Base-by-base conservation (phyloP, 768 basidiomycete species). In the Pilatotrama ljubarskyi region DNA sequence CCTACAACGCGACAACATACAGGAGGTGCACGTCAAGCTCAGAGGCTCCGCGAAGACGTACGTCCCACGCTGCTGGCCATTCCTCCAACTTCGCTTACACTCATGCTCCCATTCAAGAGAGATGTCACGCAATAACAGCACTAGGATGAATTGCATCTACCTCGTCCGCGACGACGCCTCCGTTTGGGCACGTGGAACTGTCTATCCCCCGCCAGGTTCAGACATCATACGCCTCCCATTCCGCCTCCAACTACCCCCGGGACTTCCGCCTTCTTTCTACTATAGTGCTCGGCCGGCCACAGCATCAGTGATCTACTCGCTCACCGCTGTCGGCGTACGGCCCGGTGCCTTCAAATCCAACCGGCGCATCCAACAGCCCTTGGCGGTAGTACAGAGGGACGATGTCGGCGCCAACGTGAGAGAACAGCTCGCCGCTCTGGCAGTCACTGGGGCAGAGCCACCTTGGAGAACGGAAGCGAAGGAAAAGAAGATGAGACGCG, bases 11-110 rank as follows among this genome's bases (percentile, higher is more conserved):
- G 64, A 60, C 3, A 57, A 62, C 26, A 42, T 61, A 14, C 51
- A 61, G 35, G 59, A 65, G 22, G 64, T 68, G 1, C 60, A 60
- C 14, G 32, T 68, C 22, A 65, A 64, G 36, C 57, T 68, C 22
- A 41, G 55, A 13, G 66, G 66, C 9, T 24, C 15, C 11, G 55
- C 55, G 5, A 14, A 32, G 3, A 65, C 62, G 66, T 65, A 57
- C n/a, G 64, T 47, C 15, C 29, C 26, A 26, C 36, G 10, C 46
- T 22, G 3, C 50, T 37, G 3, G 13, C 18, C 44, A 20, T 29
- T 29, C 4, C 52, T 32, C 7, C 14, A 10, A 32, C 36, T 8
- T 5, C 11, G 20, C 49, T 37, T 1, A 51, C n/a, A 37, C 18
- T 20, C 36, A 20, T 14, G 9, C 37, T 32, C 17, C 1, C 11